phyloP scores from a whole-genome alignment of 2,329 filamentous ascomycete species.

The Ophiostoma sp. region DNA sequence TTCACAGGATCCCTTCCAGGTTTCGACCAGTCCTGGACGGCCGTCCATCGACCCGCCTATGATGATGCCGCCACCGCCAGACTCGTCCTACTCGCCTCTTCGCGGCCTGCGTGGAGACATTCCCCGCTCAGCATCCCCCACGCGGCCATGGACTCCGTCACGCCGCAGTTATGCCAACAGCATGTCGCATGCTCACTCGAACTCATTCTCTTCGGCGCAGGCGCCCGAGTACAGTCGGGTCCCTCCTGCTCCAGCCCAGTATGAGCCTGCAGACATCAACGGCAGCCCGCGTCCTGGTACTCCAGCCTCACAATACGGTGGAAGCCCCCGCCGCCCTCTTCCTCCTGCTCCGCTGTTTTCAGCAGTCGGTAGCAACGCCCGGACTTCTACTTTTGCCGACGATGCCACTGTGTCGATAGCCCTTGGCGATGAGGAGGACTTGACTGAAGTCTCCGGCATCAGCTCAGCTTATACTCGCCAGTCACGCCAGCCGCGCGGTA shows the following conservation, averaged over 20 bases:
- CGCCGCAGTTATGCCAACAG: conserved; percentile 32
- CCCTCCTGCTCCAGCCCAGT: conserved; percentile 67
- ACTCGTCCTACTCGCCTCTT: conserved; percentile 60
- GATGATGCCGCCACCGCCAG: conserved; percentile 54
- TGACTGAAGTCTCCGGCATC: conserved; percentile 71
- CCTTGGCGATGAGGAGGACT: conserved; percentile 45
- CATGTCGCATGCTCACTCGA: conserved; percentile 35
- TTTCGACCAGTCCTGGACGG: neutral
- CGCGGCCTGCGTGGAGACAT: conserved; percentile 38
- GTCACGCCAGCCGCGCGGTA: neutral
- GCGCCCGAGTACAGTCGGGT: conserved; percentile 63
- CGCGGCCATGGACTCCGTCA: conserved; percentile 60
- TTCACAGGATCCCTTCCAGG: conserved; percentile 27
- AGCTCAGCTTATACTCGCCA: conserved; percentile 14
- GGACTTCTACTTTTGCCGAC: conserved; percentile 59
- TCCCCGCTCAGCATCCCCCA: conserved; percentile 53
- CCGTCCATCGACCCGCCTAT: conserved; percentile 58
- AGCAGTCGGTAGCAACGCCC: conserved; percentile 37
- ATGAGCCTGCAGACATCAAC: conserved; percentile 86
- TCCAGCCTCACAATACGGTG: conserved; percentile 83
- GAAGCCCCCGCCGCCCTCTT: conserved; percentile 81
- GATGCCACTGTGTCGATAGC: conserved; percentile 74
- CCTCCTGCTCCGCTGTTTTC: conserved; percentile 87
- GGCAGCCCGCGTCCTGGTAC: conserved; percentile 89
- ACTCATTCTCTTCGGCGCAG: conserved; percentile 14